Percentiles rank a stretch among this genome's conserved stretches.
These are phyloP conservation scores for Arthrinium phaeospermum DNA, from an alignment of 2,329 filamentous ascomycete species.

Conservation along the genomic window DNA sequence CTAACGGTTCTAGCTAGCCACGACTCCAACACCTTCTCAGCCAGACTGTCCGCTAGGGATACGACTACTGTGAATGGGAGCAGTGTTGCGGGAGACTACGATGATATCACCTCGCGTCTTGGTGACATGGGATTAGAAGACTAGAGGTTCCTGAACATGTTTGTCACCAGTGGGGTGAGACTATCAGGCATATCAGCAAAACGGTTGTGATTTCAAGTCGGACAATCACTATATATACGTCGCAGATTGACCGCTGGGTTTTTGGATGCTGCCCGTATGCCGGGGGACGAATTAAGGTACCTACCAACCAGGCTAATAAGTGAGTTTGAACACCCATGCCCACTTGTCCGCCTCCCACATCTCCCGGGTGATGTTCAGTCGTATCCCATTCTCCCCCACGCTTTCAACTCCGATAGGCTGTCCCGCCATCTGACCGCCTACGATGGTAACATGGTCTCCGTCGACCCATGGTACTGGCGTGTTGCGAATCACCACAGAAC, in stretches of 20 bases:
- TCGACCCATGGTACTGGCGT: constrained; percentile 43
- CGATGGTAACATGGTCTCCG: constrained; percentile 52
- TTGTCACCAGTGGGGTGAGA: not conserved
- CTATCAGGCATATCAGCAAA: no score
- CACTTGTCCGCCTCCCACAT: constrained; percentile 1
- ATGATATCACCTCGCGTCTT: not conserved
- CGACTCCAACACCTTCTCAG: constrained; percentile 21
- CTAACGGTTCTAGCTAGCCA: not conserved
- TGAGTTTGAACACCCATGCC: constrained; percentile 35
- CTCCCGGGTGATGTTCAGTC: not conserved
- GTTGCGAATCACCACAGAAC: constrained; percentile 25
- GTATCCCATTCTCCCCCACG: not conserved
- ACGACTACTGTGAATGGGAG: not conserved
- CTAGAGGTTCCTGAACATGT: not conserved
- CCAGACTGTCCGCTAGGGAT: not conserved
- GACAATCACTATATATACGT: no score
- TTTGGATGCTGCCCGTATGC: no score
- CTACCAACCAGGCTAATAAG: constrained; percentile 23
- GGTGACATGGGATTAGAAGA: not conserved
- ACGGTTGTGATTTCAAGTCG: no score
- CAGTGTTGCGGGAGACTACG: not conserved
- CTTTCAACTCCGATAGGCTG: not conserved
- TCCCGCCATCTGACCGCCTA: constrained; percentile 38
- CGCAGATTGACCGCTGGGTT: no score
- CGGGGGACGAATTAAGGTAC: not conserved